A percentile compares a stretch with the other conserved stretches of the same genome.
phyloP scores from a whole-genome alignment of 2,329 filamentous ascomycete genomes.

The Fonsecaea multimorphosa region DNA sequence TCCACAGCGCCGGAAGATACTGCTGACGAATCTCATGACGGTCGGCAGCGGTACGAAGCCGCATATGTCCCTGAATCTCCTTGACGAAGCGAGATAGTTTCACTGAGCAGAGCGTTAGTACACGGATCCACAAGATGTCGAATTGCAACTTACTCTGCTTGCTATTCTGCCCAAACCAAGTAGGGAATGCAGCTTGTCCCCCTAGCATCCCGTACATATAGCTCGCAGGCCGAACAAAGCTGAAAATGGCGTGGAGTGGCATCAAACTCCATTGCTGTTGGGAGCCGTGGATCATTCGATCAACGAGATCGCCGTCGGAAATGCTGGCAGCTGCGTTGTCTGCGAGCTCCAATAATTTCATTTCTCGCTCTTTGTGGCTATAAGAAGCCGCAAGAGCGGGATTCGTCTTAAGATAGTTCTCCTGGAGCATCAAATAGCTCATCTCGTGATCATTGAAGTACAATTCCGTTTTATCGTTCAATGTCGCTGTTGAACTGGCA shows the following conservation, averaged over 20 bases:
- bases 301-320: slow-evolving; percentile 93
- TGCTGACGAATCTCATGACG: slow-evolving; percentile 93
- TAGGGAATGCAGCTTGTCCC: slow-evolving; percentile 73
- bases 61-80: slow-evolving; percentile 97
- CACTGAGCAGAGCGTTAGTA: slow-evolving; percentile 44
- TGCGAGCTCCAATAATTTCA: slow-evolving; percentile 84
- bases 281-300: slow-evolving; percentile 96
- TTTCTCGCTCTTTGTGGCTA: slow-evolving; percentile 69
- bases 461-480: slow-evolving; percentile 97
- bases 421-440: slow-evolving; percentile 95
- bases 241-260: slow-evolving; percentile 95
- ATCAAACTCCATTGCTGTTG: slow-evolving; percentile 99
- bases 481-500: slow-evolving; percentile 77
- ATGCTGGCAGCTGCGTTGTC: slow-evolving; percentile 94
- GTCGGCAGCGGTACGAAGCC: slow-evolving; percentile 85
- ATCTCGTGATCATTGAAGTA: slow-evolving; percentile 99
- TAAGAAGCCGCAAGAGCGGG: slow-evolving; percentile 70
- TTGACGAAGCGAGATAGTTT: slow-evolving; percentile 81
- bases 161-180: slow-evolving; percentile 95
- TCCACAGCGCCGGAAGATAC: slow-evolving; percentile 88
- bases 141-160: slow-evolving; percentile 67
- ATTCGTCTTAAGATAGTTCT: slow-evolving; percentile 89
- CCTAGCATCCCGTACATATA: slow-evolving; percentile 80
- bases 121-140: slow-evolving; percentile 1
- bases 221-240: slow-evolving; percentile 88